Base-by-base conservation (phyloP, 1,139 yeast species). In the Pichia sp. region DNA sequence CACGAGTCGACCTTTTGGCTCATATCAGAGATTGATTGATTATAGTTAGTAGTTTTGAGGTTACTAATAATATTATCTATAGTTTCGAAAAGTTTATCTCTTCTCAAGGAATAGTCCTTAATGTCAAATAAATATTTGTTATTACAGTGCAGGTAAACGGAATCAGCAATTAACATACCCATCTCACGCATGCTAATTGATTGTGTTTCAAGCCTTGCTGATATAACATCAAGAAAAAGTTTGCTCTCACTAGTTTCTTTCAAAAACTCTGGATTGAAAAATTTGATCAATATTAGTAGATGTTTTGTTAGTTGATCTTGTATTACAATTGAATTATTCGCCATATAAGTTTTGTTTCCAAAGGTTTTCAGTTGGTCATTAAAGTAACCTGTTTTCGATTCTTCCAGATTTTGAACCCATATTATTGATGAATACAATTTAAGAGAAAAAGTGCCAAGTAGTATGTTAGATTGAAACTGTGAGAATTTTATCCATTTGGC, bases 141-240 rank as follows among this genome's bases (percentile, higher is more conserved):
- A 18, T 45, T 32, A 1, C 48, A 37, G n/a, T 40, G 35, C 9
- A 43, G 43, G 36, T 55, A 48, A 5, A 58, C 43, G 6, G 43
- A 37, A 42, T 59, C 62, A 1, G 59, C 62, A 5, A 60, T 34
- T n/a, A 48, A 20, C 62, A 60, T 60, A 0, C 61, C 63, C 12
- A 57, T 45, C 15, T 52, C 47, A 17, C 63, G 44, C 1, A 47
- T 19, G 17, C 22, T 49, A 1, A 41, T 34, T 4, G 48, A 37
- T 22, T 49, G 52, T 0, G 63, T 55, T 17, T 60, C 61, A 23
- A 61, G 43, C 25, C 60, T 47, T 34, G 51, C 46, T 2, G 59
- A 57, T 10, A 60, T 46, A 2, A 55, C 39, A 28, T 51, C 47
- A 23, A 61, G 42, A 45, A 61, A 59, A 1, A 25, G 12, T 0